Evolutionary conservation across 2,329 filamentous ascomycete genomes (phyloP).

Genomic region (Byssoonygena ceratinophila): DNA sequence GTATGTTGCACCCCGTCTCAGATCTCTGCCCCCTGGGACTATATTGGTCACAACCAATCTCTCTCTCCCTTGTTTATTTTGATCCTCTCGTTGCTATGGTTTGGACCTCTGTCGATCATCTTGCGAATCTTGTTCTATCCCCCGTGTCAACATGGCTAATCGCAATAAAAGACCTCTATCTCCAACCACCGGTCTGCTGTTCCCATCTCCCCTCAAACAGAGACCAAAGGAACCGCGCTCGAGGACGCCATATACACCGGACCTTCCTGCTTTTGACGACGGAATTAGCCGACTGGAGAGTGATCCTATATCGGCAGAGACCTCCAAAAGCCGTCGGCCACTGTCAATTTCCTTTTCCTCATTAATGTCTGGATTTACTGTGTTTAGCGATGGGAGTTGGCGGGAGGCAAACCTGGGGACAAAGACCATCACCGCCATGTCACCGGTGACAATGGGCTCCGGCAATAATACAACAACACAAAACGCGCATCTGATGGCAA

Average conservation of each 20-base stretch:
- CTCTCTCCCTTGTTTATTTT: slow-evolving; percentile 16
- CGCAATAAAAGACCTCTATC: slow-evolving; percentile 8
- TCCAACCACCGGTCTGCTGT: not conserved
- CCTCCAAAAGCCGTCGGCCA: not conserved
- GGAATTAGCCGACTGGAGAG: not conserved
- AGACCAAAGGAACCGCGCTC: not conserved
- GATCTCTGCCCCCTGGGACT: not conserved
- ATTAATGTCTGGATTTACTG: slow-evolving; percentile 8
- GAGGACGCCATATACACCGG: not conserved
- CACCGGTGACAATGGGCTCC: not conserved
- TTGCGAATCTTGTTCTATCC: not conserved
- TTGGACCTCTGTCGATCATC: slow-evolving; percentile 10
- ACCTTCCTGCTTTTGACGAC: not conserved
- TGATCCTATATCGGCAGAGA: not conserved
- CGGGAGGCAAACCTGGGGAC: not conserved
- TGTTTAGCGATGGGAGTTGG: slow-evolving; percentile 4
- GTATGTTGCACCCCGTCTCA: slow-evolving; percentile 7
- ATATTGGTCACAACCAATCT: not conserved
- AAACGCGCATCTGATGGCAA: not conserved
- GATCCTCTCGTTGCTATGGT: slow-evolving; percentile 18
- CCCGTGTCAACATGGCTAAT: slow-evolving; percentile 2
- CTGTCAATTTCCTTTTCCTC: not conserved
- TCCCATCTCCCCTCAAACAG: not conserved
- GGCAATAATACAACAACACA: not conserved
- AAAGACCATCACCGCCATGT: slow-evolving; percentile 15